These are phyloP conservation scores for Sarocladium oryzae DNA, from an alignment of 2,329 filamentous ascomycete genomes.

Conservation along the genomic window DNA sequence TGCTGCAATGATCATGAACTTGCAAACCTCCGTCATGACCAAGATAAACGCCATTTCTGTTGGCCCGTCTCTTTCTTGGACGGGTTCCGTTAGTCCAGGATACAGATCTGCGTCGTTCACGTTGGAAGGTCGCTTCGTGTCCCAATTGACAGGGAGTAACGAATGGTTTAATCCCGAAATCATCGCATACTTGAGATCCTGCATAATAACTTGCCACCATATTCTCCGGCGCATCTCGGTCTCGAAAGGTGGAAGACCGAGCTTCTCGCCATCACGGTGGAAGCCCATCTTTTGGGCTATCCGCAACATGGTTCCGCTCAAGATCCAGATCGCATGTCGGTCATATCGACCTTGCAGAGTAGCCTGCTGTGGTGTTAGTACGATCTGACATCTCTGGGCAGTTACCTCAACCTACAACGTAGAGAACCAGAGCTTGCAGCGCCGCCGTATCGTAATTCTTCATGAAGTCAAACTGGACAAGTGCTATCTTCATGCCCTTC, in stretches of 20 bases:
- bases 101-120: constrained; percentile 54
- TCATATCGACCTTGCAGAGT: constrained; percentile 53
- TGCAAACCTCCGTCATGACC: constrained; percentile 42
- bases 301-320: constrained; percentile 54
- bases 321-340: constrained; percentile 52
- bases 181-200: constrained; percentile 51
- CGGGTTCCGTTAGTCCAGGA: constrained; percentile 43
- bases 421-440: constrained; percentile 53
- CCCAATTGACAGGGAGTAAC: constrained; percentile 45
- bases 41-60: constrained; percentile 56
- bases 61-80: constrained; percentile 47
- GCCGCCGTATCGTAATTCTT: constrained; percentile 51
- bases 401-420: constrained; percentile 36
- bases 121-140: constrained; percentile 50
- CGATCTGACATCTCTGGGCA: not conserved
- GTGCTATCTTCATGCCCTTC: constrained; percentile 41
- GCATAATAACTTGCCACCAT: constrained; percentile 59
- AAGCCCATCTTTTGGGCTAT: constrained; percentile 63
- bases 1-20: constrained; percentile 36
- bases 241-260: constrained; percentile 55
- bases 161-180: constrained; percentile 51
- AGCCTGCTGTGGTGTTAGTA: constrained; percentile 28
- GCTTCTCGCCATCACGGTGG: constrained; percentile 52
- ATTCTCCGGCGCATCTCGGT: constrained; percentile 61
- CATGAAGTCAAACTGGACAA: constrained; percentile 50